phyloP scores from a whole-genome alignment of 1,139 yeast genomes.

The Wickerhamiella pararugosa region DNA sequence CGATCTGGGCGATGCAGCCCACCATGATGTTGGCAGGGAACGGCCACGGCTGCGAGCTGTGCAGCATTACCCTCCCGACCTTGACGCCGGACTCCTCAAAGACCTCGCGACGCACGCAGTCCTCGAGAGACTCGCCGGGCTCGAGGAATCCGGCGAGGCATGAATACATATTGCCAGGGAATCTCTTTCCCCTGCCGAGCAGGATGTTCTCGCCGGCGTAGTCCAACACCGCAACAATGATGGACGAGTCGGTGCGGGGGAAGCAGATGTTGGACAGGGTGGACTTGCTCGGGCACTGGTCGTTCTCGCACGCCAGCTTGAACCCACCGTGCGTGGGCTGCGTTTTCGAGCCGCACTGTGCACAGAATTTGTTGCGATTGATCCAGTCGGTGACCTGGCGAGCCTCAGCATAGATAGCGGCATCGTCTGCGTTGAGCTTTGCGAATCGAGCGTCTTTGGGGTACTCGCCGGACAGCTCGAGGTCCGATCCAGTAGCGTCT shows the following conservation, averaged over 20 bases:
- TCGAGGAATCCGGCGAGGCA: constrained; percentile 94
- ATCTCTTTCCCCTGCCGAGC: constrained; percentile 53
- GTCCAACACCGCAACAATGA: constrained; percentile 66
- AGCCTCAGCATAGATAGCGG: constrained; percentile 59
- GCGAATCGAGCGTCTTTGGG: constrained; percentile 1
- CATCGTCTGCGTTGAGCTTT: constrained; percentile 7
- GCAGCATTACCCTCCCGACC: constrained; percentile 41
- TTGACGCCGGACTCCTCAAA: constrained; percentile 92
- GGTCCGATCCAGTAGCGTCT: constrained; percentile 37
- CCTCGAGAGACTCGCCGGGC: constrained; percentile 84
- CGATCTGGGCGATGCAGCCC: constrained; percentile 64
- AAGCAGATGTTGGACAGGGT: constrained; percentile 45
- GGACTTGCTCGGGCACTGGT: constrained; percentile 26
- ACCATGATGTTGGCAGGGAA: constrained; percentile 88
- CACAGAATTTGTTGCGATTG: constrained; percentile 58
- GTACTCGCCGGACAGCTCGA: constrained; percentile 15
- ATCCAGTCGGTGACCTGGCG: constrained; percentile 83
- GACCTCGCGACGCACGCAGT: constrained; percentile 73
- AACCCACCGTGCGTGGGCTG: constrained; percentile 74
- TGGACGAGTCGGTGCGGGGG: constrained; percentile 84
- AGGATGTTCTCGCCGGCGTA: constrained; percentile 45
- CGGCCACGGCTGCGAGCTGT: constrained; percentile 89
- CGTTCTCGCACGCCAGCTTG: constrained; percentile 42
- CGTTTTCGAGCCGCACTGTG: constrained; percentile 69
- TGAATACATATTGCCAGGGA: constrained; percentile 40